Evolutionary conservation across 352 stramenopile genomes (phyloP).

Genomic region (Elongisporangium anandrum): DNA sequence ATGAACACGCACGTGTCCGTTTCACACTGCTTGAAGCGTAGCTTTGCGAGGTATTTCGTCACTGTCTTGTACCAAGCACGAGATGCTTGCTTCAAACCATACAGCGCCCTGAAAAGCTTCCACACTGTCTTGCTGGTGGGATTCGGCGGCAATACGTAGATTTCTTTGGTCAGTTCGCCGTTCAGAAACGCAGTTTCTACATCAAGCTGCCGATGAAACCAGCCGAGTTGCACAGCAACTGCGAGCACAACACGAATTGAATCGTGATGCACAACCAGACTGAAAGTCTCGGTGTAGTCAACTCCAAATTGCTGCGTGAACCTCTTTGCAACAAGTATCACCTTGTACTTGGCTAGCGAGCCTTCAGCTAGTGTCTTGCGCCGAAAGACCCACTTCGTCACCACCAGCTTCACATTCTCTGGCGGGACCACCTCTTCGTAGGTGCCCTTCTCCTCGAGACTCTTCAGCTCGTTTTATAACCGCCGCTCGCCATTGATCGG

Average conservation of each 20-base stretch:
- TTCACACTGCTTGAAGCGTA: conserved; percentile 5
- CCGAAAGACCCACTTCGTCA: conserved; percentile 9
- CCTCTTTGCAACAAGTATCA: conserved; percentile 22
- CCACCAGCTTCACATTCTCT: too few relatives aligned
- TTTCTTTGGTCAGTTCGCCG: conserved; percentile 4
- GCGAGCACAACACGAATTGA: conserved; percentile 8
- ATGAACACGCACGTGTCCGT: conserved; percentile 20
- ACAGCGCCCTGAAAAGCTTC: conserved; percentile 13
- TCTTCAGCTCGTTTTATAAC: conserved; percentile 1
- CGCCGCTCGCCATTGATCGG: conserved; percentile 5
- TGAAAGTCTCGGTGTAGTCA: conserved; percentile 35
- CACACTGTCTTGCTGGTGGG: conserved; percentile 8
- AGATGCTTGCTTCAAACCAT: conserved; percentile 24
- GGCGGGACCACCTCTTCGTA: conserved; percentile 5
- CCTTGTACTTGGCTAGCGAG: conserved; percentile 28
- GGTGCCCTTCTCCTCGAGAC: too few relatives aligned
- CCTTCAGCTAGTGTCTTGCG: conserved; percentile 12
- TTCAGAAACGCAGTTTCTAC: conserved; percentile 16
- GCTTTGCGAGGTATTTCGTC: conserved; percentile 8
- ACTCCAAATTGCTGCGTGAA: conserved; percentile 20
- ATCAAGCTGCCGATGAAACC: conserved; percentile 11
- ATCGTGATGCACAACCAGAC: conserved; percentile 12
- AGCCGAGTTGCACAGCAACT: conserved; percentile 2
- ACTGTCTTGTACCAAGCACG: conserved; percentile 17
- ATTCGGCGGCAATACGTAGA: conserved; percentile 7